phyloP scores from a whole-genome alignment of 306 rosid genomes.

The Purshia tridentata region DNA sequence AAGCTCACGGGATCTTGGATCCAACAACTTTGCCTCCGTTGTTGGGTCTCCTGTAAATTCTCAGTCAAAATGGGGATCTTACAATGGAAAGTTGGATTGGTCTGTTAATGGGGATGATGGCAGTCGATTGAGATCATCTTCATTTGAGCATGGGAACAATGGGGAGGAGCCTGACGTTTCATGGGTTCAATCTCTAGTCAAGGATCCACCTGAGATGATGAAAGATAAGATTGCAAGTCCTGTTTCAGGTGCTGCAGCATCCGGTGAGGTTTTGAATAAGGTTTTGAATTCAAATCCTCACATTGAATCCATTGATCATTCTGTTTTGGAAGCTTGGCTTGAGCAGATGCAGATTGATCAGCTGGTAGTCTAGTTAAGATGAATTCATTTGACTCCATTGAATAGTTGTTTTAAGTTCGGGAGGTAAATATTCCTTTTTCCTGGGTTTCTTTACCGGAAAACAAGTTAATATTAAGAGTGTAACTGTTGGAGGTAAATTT shows the following conservation, averaged over 20 bases:
- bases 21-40: slow-evolving; percentile 42
- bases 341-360: slow-evolving; percentile 95
- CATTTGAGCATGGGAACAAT: slow-evolving; percentile 58
- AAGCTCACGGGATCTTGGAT: slow-evolving; percentile 71
- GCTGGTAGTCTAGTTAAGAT: slow-evolving; percentile 55
- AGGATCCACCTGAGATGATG: slow-evolving; percentile 74
- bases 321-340: slow-evolving; percentile 86
- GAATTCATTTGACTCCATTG: slow-evolving; percentile 42
- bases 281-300: slow-evolving; percentile 55
- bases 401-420: slow-evolving; percentile 41
- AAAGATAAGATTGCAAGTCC: slow-evolving; percentile 53
- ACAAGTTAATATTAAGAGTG: slow-evolving; percentile 20
- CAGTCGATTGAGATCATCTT: slow-evolving; percentile 47
- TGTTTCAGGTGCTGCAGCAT: slow-evolving; percentile 41
- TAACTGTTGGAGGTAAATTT: slow-evolving; percentile 20
- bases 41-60: slow-evolving; percentile 70
- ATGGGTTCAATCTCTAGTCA: slow-evolving; percentile 87
- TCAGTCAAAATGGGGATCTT: slow-evolving; percentile 82
- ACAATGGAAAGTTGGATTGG: slow-evolving; percentile 71
- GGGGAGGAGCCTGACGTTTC: slow-evolving; percentile 87
- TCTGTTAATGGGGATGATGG: slow-evolving; percentile 55
- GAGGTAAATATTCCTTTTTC: slow-evolving; percentile 43
- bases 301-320: slow-evolving; percentile 61
- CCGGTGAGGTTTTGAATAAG: slow-evolving; percentile 57
- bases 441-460: slow-evolving; percentile 32